A percentile compares a stretch with the other conserved stretches of the same genome.
phyloP scores from a whole-genome alignment of 371 early-diverging fungal genomes.

The Lichtheimia ornata region DNA sequence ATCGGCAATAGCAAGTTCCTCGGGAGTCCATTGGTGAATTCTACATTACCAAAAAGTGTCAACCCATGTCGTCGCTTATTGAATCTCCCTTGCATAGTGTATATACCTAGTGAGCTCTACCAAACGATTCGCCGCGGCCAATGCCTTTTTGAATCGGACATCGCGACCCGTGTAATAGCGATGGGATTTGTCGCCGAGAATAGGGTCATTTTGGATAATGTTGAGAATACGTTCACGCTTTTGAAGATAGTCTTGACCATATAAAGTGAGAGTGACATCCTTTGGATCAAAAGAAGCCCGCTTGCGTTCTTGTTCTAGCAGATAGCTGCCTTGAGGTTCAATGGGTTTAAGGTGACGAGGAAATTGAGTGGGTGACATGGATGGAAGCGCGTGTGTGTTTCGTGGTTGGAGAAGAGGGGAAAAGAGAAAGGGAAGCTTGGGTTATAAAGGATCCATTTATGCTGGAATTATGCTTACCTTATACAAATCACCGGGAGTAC shows the following conservation, averaged over 20 bases:
- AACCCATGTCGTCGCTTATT: too few relatives aligned
- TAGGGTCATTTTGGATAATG: conserved; percentile 55
- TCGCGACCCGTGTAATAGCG: conserved; percentile 58
- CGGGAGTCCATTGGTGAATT: conserved; percentile 54
- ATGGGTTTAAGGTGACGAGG: conserved; percentile 54
- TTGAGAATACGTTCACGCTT: conserved; percentile 41
- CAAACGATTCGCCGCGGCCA: conserved; percentile 51
- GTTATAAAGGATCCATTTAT: background rate
- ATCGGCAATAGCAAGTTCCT: conserved; percentile 57
- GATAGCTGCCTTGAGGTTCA: conserved; percentile 51
- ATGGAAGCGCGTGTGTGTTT: background rate
- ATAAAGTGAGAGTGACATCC: conserved; percentile 37
- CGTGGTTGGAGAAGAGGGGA: background rate
- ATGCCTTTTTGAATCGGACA: conserved; percentile 48
- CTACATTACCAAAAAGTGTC: conserved; percentile 11
- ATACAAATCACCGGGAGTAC: conserved; percentile 8
- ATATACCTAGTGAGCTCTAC: conserved; percentile 51
- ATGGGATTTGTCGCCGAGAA: conserved; percentile 55
- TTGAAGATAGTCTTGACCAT: conserved; percentile 40
- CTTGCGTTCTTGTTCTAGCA: conserved; percentile 45
- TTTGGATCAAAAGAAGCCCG: conserved; percentile 39
- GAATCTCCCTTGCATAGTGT: background rate
- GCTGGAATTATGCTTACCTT: conserved; percentile 10
- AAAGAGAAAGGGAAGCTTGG: conserved; percentile 13
- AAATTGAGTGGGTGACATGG: conserved; percentile 31